Evolutionary conservation across 768 basidiomycete species (phyloP), one percentile per base, ranked within the genome.

Genomic region (Xerocomus spinulosus): DNA sequence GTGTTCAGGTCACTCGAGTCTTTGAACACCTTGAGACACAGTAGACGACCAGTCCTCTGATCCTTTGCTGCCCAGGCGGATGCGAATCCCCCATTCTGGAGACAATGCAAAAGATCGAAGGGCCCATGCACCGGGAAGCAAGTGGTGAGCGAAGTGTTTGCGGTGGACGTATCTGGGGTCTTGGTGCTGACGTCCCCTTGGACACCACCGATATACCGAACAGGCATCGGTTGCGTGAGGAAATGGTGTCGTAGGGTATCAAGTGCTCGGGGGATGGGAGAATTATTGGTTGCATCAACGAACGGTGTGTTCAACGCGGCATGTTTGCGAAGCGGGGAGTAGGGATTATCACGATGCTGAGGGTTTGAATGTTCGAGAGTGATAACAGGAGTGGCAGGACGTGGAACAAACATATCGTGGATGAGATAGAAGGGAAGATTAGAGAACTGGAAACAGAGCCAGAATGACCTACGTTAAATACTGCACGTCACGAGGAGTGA

Each of bases 11-110:
- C 26, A 7, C 40, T 26, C 24, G 66, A 26, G 9, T 52, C 30
- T 9, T 40, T 46, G 44, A 72, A 65, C 4, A 62, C 56, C 44
- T 75, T 76, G 42, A 76, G 52, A 55, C 73, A 76, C 44, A 76
- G 35, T 12, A 70, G 24, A 13, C 67, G 68, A 5, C 64, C 66
- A 20, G 60, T 61, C n/a, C 43, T 38, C 14, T 15, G 39, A 29
- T 66, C 66, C 15, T 43, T 56, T 24, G 59, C 64, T 28, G 49
- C 64, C 39, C 54, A 59, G 1, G 64, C 55, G 1, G 34, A 9
- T 25, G 44, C 66, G 38, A 53, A 66, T 3, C 32, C 50, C 13
- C 64, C 64, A 1, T 10, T 41, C 36, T 64, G 57, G n/a, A 66
- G 0, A 14, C 42, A 39, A 9, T 44, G 20, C 9, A 52, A 9